Base-by-base conservation (phyloP, 106 monocot species). In the Acorus gramineus region DNA sequence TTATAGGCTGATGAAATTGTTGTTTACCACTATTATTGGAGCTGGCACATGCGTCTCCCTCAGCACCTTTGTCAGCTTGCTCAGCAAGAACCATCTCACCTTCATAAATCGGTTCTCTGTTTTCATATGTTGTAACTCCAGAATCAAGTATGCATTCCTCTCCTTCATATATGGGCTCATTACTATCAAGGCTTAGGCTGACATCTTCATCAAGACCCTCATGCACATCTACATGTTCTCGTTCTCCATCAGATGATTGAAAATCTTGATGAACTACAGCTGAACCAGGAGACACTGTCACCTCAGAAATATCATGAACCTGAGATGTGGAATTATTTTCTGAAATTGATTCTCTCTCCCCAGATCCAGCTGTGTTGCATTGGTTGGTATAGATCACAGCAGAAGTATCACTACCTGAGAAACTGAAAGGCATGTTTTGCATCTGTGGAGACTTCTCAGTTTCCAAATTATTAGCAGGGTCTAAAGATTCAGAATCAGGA, bases 131-230 rank as follows among this genome's bases (percentile, higher is more conserved):
- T 14, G 69, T 11, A 65, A 62, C 10, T 52, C 62, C 71, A 67
- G 82, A 73, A 70, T 81, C 83, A 78, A 81, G 71, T 52, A 89
- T 80, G 66, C 77, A 69, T 56, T 99, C 98, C 73, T 92, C 98
- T 60, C 98, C 98, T 78, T 99, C 92, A 69, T 92, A 92, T 64
- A 92, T 79, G 50, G 98, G 92, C 59, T 99, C 98, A 69, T 63
- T 69, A 46, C 77, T 73, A 50, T 67, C 77, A 64, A 77, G 59
- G 59, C 63, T 72, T 53, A 78, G 71, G 52, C 49, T 59, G 44
- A 64, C 52, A 76, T 14, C 62, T 28, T 28, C 28, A 28, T 28
- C 28, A 28, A 28, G 28, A 28, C 28, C 28, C 52, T 85, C 73
- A 74, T 69, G 62, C 75, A 5, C 69, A 71, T 74, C 67, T 50